A percentile compares a stretch with the other conserved stretches of the same genome.
These are phyloP conservation scores for Anaeromyces robustus DNA, from an alignment of 192 early-diverging fungal genomes.

Conservation along the genomic window DNA sequence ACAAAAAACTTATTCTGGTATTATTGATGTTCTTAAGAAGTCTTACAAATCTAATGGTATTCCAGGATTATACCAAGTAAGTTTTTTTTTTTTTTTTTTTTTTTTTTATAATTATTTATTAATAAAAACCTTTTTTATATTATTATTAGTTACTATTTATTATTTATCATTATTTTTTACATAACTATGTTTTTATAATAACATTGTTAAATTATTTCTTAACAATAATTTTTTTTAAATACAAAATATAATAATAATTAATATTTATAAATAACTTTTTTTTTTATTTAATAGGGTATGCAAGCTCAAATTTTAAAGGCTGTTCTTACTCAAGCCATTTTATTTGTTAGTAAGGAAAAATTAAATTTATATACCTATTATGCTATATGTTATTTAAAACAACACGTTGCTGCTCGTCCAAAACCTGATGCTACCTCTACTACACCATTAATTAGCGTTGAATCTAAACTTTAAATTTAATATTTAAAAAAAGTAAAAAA, in stretches of 20 bases:
- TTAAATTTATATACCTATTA: constrained; percentile 46
- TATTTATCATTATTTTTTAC: too few relatives aligned
- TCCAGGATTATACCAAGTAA: constrained; percentile 84
- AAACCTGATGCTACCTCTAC: not conserved
- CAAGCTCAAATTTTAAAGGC: constrained; percentile 94
- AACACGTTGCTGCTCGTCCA: not conserved
- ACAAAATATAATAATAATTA: too few relatives aligned
- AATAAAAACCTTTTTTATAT: too few relatives aligned
- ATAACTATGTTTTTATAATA: too few relatives aligned
- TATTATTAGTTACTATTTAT: too few relatives aligned
- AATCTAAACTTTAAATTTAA: not conserved
- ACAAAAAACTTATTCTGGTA: constrained; percentile 54
- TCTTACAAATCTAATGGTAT: constrained; percentile 66
- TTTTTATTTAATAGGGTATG: constrained; percentile 87
- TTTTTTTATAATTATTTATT: too few relatives aligned
- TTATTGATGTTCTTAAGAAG: constrained; percentile 70
- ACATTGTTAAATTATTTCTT: too few relatives aligned
- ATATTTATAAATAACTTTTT: too few relatives aligned
- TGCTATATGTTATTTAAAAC: not conserved
- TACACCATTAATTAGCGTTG: not conserved
- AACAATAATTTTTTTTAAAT: too few relatives aligned
- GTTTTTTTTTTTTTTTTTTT: too few relatives aligned
- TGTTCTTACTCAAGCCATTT: constrained; percentile 95
- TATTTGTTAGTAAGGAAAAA: constrained; percentile 93
- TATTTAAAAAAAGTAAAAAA: not conserved